Evolutionary conservation across 768 basidiomycete genomes (phyloP), one percentile per base, ranked within the genome.

Genomic region (Strobilomyces echinocephalus): DNA sequence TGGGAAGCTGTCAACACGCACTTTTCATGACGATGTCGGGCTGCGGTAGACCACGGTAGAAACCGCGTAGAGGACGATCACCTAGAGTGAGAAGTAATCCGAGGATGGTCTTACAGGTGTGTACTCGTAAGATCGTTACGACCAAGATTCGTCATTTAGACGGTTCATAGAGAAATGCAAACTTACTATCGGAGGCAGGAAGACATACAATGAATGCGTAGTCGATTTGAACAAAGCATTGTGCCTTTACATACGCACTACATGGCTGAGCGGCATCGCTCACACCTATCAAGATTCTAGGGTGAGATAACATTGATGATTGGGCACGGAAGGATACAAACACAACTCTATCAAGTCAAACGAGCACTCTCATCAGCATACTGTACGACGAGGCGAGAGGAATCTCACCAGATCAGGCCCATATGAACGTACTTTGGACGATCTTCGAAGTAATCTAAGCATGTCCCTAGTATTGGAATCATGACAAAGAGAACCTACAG

Each of bases 71-170:
- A 55, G 14, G 35, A 44, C 5, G 8, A 65, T 20, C 11, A 39
- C 24, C 24, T 24, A 24, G 20, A 45, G 43, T 36, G 4, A 65
- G 54, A 7, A 64, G 56, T 16, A 57, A 15, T 5, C 47, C 43
- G 9, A 64, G 42, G 28, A 65, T n/a, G 10, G 42, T 26, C 50
- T 16, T 65, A 65, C 54, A 66, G 49, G 64, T 57, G 36, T 65
- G 64, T 11, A 63, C 47, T 0, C 64, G 57, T 14, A 65, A 35
- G 46, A 66, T 59, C 64, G 66, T 65, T 34, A 59, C 46, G 8
- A 64, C 64, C 66, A 31, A n/a, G 49, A 3, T 24, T 6, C 8
- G 16, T 5, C 6, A 11, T 18, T 6, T 26, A 20, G 14, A 6
- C 42, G 28, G 45, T 20, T 24, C 5, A 36, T 15, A 52, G 16